A percentile compares a stretch with the other conserved stretches of the same genome.
Evolutionary conservation across 2,329 filamentous ascomycete species (phyloP).

Genomic region (Exophiala xenobiotica): DNA sequence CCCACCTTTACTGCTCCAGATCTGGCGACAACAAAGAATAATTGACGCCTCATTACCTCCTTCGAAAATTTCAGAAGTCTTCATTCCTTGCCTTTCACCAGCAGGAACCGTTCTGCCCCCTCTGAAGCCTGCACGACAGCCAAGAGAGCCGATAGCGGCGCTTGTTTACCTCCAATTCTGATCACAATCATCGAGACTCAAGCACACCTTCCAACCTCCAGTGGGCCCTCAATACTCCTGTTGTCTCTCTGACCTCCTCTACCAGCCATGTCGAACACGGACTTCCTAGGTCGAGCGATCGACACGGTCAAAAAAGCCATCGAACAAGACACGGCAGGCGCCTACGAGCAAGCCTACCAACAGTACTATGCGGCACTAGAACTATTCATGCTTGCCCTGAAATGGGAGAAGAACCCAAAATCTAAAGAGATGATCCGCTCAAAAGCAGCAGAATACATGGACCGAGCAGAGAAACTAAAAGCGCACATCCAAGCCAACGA

Average conservation of each 20-base stretch:
- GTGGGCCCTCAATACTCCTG: background rate
- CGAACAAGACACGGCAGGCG: conserved; percentile 88
- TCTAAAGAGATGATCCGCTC: conserved; percentile 96
- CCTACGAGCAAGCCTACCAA: conserved; percentile 97
- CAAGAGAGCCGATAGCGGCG: conserved; percentile 1
- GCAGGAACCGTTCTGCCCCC: background rate
- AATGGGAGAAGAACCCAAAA: conserved; percentile 99
- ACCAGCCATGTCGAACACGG: conserved; percentile 82
- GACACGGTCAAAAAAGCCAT: conserved; percentile 97
- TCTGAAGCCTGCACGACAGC: background rate
- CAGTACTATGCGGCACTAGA: conserved; percentile 94
- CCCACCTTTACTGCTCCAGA: background rate
- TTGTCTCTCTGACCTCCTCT: background rate
- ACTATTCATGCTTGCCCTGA: conserved; percentile 96
- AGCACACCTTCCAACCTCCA: background rate
- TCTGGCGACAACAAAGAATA: background rate
- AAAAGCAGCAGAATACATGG: conserved; percentile 96
- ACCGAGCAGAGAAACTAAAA: conserved; percentile 97
- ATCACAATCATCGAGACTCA: background rate
- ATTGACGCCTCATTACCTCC: background rate
- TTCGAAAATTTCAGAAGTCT: too few relatives aligned
- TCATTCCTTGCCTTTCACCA: too few relatives aligned
- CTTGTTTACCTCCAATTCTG: conserved; percentile 12
- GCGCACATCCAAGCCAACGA: conserved; percentile 77
- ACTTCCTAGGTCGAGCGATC: conserved; percentile 95